Evolutionary conservation across 805 yeast genomes (phyloP).

Genomic region (Lipomyces anomalus): DNA sequence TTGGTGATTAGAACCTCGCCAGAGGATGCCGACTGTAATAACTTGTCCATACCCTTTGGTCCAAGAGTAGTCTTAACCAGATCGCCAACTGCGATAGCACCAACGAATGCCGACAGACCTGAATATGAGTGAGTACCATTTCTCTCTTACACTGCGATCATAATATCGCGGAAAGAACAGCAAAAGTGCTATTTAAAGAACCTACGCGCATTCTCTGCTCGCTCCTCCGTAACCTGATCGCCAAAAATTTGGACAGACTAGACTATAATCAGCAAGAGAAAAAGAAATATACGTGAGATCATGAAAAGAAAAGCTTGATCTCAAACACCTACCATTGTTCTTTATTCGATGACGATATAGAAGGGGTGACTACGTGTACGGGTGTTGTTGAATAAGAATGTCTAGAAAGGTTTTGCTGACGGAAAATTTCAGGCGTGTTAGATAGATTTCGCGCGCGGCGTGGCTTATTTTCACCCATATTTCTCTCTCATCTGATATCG

Average conservation of each 20-base stretch:
- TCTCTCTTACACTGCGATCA: not conserved
- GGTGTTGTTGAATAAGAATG: no score
- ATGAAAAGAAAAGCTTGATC: not conserved
- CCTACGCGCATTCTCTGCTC: slow-evolving; percentile 92
- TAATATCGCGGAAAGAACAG: not conserved
- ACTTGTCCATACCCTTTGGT: slow-evolving; percentile 98
- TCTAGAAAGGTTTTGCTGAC: no score
- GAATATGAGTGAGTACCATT: not conserved
- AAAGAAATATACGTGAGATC: not conserved
- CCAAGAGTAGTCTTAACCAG: slow-evolving; percentile 90
- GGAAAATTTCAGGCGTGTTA: no score
- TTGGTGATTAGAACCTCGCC: slow-evolving; percentile 80
- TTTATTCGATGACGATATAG: no score
- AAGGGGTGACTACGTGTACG: no score
- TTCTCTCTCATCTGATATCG: no score
- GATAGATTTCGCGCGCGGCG: no score
- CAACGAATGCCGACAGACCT: slow-evolving; percentile 83
- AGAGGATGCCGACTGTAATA: slow-evolving; percentile 79
- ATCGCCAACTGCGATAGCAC: slow-evolving; percentile 99
- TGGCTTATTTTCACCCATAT: no score
- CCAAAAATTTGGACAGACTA: slow-evolving; percentile 90
- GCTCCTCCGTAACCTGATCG: slow-evolving; percentile 94
- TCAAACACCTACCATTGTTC: not conserved
- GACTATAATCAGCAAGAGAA: not conserved
- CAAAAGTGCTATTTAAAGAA: no score